Evolutionary conservation across 2,329 filamentous ascomycete species (phyloP), one percentile per base, ranked within the genome.

Genomic region (Fusarium sp.): DNA sequence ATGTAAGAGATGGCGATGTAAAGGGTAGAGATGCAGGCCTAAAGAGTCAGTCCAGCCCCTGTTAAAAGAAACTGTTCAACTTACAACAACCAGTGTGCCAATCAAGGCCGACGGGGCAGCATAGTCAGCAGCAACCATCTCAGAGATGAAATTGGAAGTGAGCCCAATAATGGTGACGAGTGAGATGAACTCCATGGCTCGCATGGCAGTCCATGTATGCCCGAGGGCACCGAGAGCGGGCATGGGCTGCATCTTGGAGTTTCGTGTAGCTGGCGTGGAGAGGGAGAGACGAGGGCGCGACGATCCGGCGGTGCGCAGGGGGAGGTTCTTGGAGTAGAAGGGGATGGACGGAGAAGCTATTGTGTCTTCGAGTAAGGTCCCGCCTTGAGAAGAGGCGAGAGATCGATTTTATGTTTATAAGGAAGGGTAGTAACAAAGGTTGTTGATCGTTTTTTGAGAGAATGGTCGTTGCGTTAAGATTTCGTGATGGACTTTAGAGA

Each of bases 1-100:
- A 96, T 93, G 81, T 91, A 91, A 16, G 91, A 90, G 73, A 96
- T 90, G 73, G 86, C 86, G 70, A 90, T 87, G 84, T 97, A 97
- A 65, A 97, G 86, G 5, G 90, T 86, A 9, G 92, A 90, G 63
- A 96, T 89, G 80, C 88, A 91, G 29, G 92, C 88, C 93, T 96
- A 67, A 11, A 9, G 11, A 13, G n/a, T 23, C 6, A 29, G 58
- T 59, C 54, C 23, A 31, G 29, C 29, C 25, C 9, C 18, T 11
- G 11, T 18, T 36, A 11, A 18, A 33, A 16, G 20, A 25, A 25
- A 5, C 4, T 4, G 11, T 23, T 18, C 16, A 40, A 87, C 92
- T 76, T 86, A 97, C 93, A 71, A 97, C 88, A 65, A 88, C 88
- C 68, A 97, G 85, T 3, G 92, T 93, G 29, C 89, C 93, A 29